phyloP scores from a whole-genome alignment of 129 eudicot species.

The Lonicera japonica region DNA sequence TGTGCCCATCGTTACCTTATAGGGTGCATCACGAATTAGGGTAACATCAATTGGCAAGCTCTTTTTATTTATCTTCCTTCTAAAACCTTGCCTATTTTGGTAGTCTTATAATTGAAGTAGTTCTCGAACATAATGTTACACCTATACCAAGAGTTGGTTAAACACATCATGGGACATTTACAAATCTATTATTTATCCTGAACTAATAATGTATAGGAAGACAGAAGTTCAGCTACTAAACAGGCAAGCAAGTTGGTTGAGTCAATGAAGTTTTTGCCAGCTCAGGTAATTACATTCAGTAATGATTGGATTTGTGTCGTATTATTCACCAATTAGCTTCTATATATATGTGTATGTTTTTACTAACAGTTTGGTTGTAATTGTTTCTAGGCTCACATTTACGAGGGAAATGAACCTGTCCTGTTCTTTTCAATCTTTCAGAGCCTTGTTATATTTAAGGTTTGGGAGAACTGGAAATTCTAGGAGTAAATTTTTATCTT shows the following conservation, averaged over 20 bases:
- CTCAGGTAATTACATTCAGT: constrained; percentile 21
- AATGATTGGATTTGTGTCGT: no score
- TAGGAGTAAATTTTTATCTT: neutral
- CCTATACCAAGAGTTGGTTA: no score
- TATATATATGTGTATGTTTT: neutral
- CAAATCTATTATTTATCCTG: no score
- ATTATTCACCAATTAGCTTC: neutral
- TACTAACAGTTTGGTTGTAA: neutral
- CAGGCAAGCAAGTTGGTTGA: constrained; percentile 38
- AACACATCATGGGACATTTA: no score
- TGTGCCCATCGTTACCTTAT: no score
- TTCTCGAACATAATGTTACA: no score
- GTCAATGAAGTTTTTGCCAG: constrained; percentile 46
- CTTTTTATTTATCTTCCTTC: no score
- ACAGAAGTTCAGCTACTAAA: constrained; percentile 42
- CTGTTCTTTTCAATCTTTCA: constrained; percentile 86
- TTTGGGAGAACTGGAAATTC: constrained; percentile 23
- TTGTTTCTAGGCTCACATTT: constrained; percentile 61
- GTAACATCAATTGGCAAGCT: no score
- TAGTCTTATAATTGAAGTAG: no score
- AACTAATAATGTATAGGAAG: constrained; percentile 33
- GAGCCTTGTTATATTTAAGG: constrained; percentile 85
- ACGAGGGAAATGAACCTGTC: constrained; percentile 81
- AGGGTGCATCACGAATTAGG: no score
- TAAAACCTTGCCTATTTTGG: no score